A percentile compares a stretch with the other conserved stretches of the same genome.
These are phyloP conservation scores for Emergomyces pasteurianus DNA, from an alignment of 2,329 filamentous ascomycete species.

Conservation along the genomic window DNA sequence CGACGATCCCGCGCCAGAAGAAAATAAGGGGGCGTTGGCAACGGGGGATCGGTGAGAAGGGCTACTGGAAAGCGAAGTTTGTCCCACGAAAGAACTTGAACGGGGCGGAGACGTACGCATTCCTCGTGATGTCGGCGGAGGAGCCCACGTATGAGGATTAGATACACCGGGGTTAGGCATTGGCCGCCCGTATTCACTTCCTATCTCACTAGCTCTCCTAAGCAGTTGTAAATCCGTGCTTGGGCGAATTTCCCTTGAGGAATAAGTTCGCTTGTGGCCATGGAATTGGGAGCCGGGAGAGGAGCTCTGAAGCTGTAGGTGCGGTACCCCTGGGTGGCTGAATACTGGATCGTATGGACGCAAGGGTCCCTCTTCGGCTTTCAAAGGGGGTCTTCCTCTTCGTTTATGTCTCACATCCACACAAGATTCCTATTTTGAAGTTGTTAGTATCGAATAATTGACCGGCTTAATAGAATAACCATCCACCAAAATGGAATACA, in stretches of 20 bases:
- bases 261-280: slow-evolving; percentile 4
- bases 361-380: slow-evolving; percentile 17
- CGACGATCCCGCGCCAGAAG: neutral
- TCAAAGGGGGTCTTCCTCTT: slow-evolving; percentile 21
- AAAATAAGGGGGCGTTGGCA: neutral
- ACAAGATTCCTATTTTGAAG: slow-evolving; percentile 18
- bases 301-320: slow-evolving; percentile 3
- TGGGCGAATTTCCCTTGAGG: slow-evolving; percentile 11
- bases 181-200: slow-evolving; percentile 4
- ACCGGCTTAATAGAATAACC: neutral
- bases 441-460: slow-evolving; percentile 3
- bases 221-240: slow-evolving; percentile 7
- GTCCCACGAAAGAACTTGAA: neutral
- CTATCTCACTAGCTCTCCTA: neutral
- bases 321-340: slow-evolving; percentile 5
- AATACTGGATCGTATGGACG: slow-evolving; percentile 10
- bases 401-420: slow-evolving; percentile 27
- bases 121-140: slow-evolving; percentile 3
- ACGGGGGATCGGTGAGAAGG: neutral
- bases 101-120: slow-evolving; percentile 5
- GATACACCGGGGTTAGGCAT: slow-evolving; percentile 2
- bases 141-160: slow-evolving; percentile 2
- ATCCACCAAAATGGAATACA: neutral
- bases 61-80: slow-evolving; percentile 1
- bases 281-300: neutral